phyloP scores from a whole-genome alignment of 345 rosid genomes.

The Eucalyptus regnans region DNA sequence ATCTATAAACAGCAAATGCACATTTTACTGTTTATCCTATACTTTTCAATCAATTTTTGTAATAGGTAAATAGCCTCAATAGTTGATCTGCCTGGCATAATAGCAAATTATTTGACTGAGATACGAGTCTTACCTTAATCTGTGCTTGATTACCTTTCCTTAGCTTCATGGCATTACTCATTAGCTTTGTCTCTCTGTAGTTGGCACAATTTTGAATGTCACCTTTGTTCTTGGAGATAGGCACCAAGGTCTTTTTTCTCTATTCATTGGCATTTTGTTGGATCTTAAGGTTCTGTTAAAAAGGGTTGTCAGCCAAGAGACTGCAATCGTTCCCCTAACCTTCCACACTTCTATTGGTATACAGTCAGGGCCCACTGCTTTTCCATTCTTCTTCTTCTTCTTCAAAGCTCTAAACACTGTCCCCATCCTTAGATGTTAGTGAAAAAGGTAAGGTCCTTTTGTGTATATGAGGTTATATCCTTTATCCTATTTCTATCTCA shows the following conservation, averaged over 20 bases:
- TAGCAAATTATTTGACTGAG: neutral
- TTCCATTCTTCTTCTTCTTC: neutral
- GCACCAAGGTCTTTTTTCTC: neutral
- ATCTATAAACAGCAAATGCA: neutral
- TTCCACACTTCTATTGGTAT: neutral
- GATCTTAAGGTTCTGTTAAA: neutral
- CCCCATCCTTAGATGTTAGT: neutral
- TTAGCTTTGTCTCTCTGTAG: neutral
- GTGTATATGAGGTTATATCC: neutral
- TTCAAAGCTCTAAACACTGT: neutral
- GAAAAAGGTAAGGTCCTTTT: neutral
- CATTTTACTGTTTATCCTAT: neutral
- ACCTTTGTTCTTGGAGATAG: neutral
- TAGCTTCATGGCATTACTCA: neutral
- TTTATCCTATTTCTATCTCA: neutral
- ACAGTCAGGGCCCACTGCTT: neutral
- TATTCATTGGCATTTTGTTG: neutral
- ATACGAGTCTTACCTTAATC: neutral
- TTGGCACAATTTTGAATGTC: neutral
- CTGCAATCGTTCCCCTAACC: neutral
- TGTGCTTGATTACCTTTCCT: neutral
- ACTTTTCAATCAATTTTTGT: neutral
- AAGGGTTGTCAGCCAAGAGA: neutral
- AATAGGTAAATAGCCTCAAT: neutral
- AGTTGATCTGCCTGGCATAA: neutral